A percentile compares a stretch with the other conserved stretches of the same genome.
These are phyloP conservation scores for Scolecobasidium constrictum DNA, from an alignment of 2,329 filamentous ascomycete species.

Conservation along the genomic window DNA sequence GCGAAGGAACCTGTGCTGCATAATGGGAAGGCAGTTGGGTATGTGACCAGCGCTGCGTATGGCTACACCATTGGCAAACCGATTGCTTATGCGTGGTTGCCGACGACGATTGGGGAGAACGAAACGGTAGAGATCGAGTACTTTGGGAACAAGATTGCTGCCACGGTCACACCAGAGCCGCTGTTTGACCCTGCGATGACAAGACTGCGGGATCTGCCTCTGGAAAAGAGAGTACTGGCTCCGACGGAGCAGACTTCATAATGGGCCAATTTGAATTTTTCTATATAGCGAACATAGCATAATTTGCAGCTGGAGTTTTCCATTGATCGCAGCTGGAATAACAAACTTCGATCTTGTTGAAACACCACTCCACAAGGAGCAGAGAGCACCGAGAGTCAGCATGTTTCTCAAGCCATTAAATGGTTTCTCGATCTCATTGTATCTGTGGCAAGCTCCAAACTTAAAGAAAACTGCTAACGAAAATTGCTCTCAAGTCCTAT, in stretches of 20 bases:
- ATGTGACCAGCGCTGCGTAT: constrained; percentile 51
- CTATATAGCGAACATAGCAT: too few species aligned
- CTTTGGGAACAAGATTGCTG: constrained; percentile 43
- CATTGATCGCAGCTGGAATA: too few species aligned
- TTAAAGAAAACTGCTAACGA: too few species aligned
- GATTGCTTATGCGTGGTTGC: constrained; percentile 49
- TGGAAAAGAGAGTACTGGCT: not conserved
- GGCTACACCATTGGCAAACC: constrained; percentile 49
- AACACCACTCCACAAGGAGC: too few species aligned
- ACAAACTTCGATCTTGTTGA: too few species aligned
- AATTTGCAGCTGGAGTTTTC: too few species aligned
- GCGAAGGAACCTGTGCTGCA: constrained; percentile 52
- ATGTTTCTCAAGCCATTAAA: too few species aligned
- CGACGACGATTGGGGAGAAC: constrained; percentile 35
- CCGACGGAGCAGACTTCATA: not conserved
- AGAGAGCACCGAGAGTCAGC: too few species aligned
- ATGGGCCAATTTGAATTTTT: too few species aligned
- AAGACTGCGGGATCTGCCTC: constrained; percentile 20
- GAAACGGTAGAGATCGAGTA: constrained; percentile 49
- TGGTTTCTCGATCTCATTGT: too few species aligned
- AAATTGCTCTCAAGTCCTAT: too few species aligned
- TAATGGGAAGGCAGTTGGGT: constrained; percentile 38
- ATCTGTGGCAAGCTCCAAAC: too few species aligned
- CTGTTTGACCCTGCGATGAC: constrained; percentile 34
- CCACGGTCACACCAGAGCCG: constrained; percentile 43